Evolutionary conservation across 805 yeast species (phyloP), one percentile per base, ranked within the genome.

Genomic region (Pichia insulana): DNA sequence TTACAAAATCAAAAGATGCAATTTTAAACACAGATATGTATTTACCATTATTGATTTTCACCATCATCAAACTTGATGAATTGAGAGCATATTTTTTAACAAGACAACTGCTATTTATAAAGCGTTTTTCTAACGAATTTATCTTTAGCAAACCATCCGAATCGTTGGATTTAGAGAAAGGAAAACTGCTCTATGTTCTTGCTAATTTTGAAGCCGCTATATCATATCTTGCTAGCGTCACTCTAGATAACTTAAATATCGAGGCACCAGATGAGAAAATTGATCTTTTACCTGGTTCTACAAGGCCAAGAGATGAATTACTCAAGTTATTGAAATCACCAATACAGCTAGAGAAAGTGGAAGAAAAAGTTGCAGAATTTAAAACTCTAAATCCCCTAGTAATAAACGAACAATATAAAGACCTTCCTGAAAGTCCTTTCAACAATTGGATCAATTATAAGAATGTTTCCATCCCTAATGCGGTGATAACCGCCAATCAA

Each of bases 171-270:
- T 53, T 51, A n/a, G 64, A 60, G 36, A 53, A 43, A 19, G 65
- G 67, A 5, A 59, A 58, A 36, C 41, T 63, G 28, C 43, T 62
- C 15, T 63, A 63, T 40, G 63, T 61, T 15, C 46, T 59, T 35
- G 63, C 68, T 1, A 63, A 63, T 40, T 53, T 61, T 39, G 67
- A 63, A 45, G 68, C 68, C 4, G 54, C 64, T 27, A 42, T 63
- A 12, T 56, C 64, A 7, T 63, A 63, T 39, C 39, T 63, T 17
- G 50, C 59, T 3, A 59, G 61, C 36, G 65, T 61, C 5, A 61
- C 61, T 0, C 27, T 56, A 8, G 59, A 54, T n/a, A 60, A 63
- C 45, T 45, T 63, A 28, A 52, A 52, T 25, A 43, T 62, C n/a
- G 49, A 48, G 4, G 17, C 38, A n/a, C 46, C 49, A 3, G 44